Conservation (phyloP, 1,139 yeast species). For the Protomyces gravidus region DNA sequence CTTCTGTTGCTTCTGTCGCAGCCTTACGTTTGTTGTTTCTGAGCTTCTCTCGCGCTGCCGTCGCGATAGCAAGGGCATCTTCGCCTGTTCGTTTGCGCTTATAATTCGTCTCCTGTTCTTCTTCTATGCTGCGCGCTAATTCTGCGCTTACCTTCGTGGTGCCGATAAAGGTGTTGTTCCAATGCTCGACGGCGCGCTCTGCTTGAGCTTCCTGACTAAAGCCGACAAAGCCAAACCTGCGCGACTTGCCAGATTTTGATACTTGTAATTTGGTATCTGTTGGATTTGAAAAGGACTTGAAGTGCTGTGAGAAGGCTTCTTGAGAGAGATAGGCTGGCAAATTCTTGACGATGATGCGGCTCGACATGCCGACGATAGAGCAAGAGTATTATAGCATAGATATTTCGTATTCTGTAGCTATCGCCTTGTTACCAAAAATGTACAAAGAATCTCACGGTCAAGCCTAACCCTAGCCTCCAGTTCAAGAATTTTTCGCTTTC, state of each 20-base stretch:
- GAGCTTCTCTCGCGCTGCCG: conserved; percentile 35
- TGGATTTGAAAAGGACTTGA: conserved; percentile 55
- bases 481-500: neutral
- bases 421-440: neutral
- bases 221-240: conserved; percentile 92
- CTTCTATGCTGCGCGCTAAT: conserved; percentile 55
- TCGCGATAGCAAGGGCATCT: conserved; percentile 73
- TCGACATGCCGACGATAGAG: conserved; percentile 4
- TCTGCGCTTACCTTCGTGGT: conserved; percentile 76
- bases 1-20: conserved; percentile 27
- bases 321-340: conserved; percentile 78
- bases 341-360: conserved; percentile 93
- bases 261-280: conserved; percentile 85
- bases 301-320: conserved; percentile 65
- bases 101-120: conserved; percentile 17
- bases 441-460: neutral
- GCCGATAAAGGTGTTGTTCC: conserved; percentile 73
- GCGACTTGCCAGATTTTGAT: conserved; percentile 70
- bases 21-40: conserved; percentile 1
- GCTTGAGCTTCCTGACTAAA: conserved; percentile 71
- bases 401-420: neutral
- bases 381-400: no score
- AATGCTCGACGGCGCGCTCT: conserved; percentile 66
- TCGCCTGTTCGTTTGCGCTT: conserved; percentile 41
- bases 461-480: neutral